A percentile compares a stretch with the other conserved stretches of the same genome.
Evolutionary conservation across 768 basidiomycete genomes (phyloP).

Genomic region (Suillus cothurnatus): DNA sequence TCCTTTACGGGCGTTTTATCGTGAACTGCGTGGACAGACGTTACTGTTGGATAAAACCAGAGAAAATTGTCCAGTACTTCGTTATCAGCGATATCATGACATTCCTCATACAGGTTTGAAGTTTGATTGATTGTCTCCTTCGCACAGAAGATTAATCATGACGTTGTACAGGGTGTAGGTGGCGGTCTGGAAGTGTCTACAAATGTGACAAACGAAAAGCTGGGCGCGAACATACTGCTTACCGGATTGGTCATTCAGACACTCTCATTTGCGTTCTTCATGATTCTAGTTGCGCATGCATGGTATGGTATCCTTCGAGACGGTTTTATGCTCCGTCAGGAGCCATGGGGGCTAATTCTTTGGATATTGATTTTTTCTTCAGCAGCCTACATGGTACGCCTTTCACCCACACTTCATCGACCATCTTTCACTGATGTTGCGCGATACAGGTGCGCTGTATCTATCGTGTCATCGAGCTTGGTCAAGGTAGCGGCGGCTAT

Average conservation of each 20-base stretch:
- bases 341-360: slow-evolving; percentile 24
- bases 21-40: slow-evolving; percentile 18
- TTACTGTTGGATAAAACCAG: slow-evolving; percentile 28
- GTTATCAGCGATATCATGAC: slow-evolving; percentile 30
- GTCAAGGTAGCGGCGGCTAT: slow-evolving; percentile 21
- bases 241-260: slow-evolving; percentile 28
- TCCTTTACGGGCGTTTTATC: slow-evolving; percentile 33
- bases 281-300: slow-evolving; percentile 15
- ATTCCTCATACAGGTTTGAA: slow-evolving; percentile 29
- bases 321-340: slow-evolving; percentile 8
- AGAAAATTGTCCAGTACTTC: slow-evolving; percentile 26
- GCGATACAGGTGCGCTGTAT: slow-evolving; percentile 27
- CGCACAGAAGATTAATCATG: neutral
- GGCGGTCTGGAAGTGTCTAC: slow-evolving; percentile 20
- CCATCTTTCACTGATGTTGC: neutral
- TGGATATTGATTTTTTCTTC: slow-evolving; percentile 28
- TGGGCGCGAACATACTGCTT: slow-evolving; percentile 24
- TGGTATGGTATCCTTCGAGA: slow-evolving; percentile 18
- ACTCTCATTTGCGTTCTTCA: slow-evolving; percentile 27
- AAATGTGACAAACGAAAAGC: neutral
- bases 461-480: slow-evolving; percentile 31
- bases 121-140: neutral
- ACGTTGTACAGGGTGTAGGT: slow-evolving; percentile 22
- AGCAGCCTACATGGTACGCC: slow-evolving; percentile 26
- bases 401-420: neutral